phyloP scores from a whole-genome alignment of 345 rosid genomes.

The Populus pruinosa region DNA sequence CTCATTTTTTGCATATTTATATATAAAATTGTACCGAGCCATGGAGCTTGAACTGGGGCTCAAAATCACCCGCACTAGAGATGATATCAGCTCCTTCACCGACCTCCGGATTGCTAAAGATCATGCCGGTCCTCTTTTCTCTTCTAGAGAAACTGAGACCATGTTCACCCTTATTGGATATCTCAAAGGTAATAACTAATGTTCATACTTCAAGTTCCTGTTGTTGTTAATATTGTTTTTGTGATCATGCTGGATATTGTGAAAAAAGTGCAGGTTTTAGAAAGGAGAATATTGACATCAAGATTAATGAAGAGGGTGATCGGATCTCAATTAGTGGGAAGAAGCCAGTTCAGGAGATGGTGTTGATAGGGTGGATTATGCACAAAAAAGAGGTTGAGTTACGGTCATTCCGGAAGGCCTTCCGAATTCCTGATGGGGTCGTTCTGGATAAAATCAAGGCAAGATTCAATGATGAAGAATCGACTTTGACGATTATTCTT shows the following conservation, averaged over 20 bases:
- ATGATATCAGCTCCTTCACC: conserved; percentile 48
- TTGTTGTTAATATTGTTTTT: not conserved
- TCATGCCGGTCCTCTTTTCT: conserved; percentile 50
- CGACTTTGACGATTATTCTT: conserved; percentile 52
- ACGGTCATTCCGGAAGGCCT: conserved; percentile 51
- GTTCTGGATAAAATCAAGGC: conserved; percentile 64
- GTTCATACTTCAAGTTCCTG: not conserved
- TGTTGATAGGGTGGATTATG: conserved; percentile 55
- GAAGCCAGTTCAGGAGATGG: conserved; percentile 70
- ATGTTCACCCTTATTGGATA: conserved; percentile 62
- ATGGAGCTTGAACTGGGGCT: conserved; percentile 89
- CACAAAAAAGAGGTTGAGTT: conserved; percentile 56
- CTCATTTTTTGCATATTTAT: not conserved
- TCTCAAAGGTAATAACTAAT: conserved; percentile 50
- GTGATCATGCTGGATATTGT: not conserved
- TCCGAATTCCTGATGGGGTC: conserved; percentile 55
- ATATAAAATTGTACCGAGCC: not conserved
- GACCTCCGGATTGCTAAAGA: conserved; percentile 51
- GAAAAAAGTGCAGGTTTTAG: conserved; percentile 49
- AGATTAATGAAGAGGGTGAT: conserved; percentile 64
- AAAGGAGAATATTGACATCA: conserved; percentile 53
- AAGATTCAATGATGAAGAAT: conserved; percentile 50
- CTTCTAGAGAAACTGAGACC: conserved; percentile 65
- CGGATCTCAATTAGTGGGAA: conserved; percentile 48
- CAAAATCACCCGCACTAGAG: conserved; percentile 64